Evolutionary conservation across 1,284 basidiomycete species (phyloP), one percentile per base, ranked within the genome.

Genomic region (Ganoderma sinense): DNA sequence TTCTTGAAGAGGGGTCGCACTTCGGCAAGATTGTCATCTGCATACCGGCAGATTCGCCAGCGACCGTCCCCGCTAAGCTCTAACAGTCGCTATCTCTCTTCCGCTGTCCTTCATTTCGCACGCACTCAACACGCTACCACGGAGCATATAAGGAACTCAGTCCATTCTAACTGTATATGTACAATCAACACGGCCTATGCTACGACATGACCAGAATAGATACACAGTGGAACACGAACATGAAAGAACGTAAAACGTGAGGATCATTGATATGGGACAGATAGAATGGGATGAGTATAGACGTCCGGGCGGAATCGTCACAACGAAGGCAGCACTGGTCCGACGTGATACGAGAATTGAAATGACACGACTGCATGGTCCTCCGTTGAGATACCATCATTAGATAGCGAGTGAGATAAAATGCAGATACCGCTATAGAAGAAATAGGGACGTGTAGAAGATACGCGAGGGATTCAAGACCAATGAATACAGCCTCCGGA

Each of bases 21-120:
- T 93, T 94, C 75, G 94, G 94, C 26, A 95, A 95, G 80, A 87
- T 95, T 41, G 90, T 94, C 48, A 81, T 94, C 61, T 79, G 80
- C 31, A 74, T 88, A 20, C 40, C 70, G 43, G 71, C 74, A 33
- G 74, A 69, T 13, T 45, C 65, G 5, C 55, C 65, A 10, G 60
- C 55, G 43, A 45, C 63, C 3, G 39, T 60, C 43, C 53, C 53
- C 13, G 65, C 70, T 8, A 74, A 70, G 64, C 69, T 74, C 31
- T 74, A 43, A 66, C 18, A 13, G 29, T 56, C 6, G 16, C 53
- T 16, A 0, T 40, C 23, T n/a, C 23, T 23, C 11, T 40, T 23
- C 39, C 5, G 8, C n/a, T 26, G 23, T 13, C 59, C 3, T 20
- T 20, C 10, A 29, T 40, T 23, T 26, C 23, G 10, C n/a, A 40